Percentiles rank a stretch among this genome's conserved stretches.
phyloP scores from a whole-genome alignment of 169 alveolate genomes.

The Plasmodium inui region DNA sequence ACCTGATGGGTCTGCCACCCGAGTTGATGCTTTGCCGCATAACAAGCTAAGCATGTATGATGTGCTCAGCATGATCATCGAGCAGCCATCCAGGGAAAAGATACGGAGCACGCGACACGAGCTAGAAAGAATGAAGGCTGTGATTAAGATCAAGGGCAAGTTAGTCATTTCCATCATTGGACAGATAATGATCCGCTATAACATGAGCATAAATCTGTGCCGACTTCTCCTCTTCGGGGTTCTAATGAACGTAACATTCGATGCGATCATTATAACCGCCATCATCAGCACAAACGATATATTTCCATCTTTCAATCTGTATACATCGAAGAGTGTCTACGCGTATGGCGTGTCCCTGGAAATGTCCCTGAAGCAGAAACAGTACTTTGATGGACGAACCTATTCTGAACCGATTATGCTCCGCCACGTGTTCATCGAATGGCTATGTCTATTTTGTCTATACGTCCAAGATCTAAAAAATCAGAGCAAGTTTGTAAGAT shows the following conservation, averaged over 20 bases:
- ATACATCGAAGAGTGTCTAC: constrained; percentile 24
- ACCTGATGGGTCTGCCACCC: background rate
- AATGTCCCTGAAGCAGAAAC: constrained; percentile 16
- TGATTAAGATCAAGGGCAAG: constrained; percentile 13
- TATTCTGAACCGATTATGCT: constrained; percentile 44
- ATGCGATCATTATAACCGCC: constrained; percentile 3
- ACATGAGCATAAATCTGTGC: constrained; percentile 19
- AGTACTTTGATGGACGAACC: constrained; percentile 34
- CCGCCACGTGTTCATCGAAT: constrained; percentile 35
- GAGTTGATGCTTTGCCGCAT: background rate
- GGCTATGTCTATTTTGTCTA: constrained; percentile 27
- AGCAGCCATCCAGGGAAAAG: constrained; percentile 28
- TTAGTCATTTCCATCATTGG: constrained; percentile 40
- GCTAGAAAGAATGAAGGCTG: constrained; percentile 18
- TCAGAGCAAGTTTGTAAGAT: background rate
- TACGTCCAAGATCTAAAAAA: constrained; percentile 17
- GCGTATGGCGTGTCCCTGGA: constrained; percentile 22
- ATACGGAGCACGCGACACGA: constrained; percentile 15
- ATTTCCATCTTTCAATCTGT: constrained; percentile 31
- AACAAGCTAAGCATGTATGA: background rate
- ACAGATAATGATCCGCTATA: constrained; percentile 46
- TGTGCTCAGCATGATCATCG: constrained; percentile 41
- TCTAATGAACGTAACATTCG: constrained; percentile 16
- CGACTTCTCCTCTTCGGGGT: constrained; percentile 30
- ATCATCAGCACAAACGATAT: constrained; percentile 46